phyloP scores from a whole-genome alignment of 805 yeast species.

The Ogataea nitratoaversa region DNA sequence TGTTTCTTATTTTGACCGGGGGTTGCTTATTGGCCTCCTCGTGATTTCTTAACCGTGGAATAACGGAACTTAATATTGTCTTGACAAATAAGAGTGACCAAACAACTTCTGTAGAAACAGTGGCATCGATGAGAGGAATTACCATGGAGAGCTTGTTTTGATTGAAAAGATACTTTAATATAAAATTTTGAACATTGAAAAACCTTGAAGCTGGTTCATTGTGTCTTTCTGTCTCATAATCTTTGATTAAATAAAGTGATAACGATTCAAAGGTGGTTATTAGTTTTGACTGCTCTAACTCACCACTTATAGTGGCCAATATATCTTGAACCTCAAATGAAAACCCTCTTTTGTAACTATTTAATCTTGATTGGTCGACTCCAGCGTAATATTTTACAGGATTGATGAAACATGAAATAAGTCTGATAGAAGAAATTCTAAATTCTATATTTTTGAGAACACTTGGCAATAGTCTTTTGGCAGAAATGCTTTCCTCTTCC shows the following conservation, averaged over 20 bases:
- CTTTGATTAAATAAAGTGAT: slow-evolving; percentile 15
- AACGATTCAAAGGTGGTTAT: slow-evolving; percentile 8
- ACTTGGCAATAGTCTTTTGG: neutral
- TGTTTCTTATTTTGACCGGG: no score
- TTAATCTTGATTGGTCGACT: slow-evolving; percentile 26
- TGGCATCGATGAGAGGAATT: slow-evolving; percentile 25
- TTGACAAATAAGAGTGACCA: slow-evolving; percentile 29
- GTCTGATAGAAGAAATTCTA: slow-evolving; percentile 11
- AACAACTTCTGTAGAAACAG: slow-evolving; percentile 27
- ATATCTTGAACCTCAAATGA: slow-evolving; percentile 6
- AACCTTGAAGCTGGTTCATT: slow-evolving; percentile 8
- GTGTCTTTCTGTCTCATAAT: slow-evolving; percentile 15
- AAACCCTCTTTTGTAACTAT: slow-evolving; percentile 27
- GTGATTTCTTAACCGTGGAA: slow-evolving; percentile 7
- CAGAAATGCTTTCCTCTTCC: no score
- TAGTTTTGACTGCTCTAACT: slow-evolving; percentile 2
- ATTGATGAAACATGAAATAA: slow-evolving; percentile 26
- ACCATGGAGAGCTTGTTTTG: slow-evolving; percentile 15
- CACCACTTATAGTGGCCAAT: slow-evolving; percentile 3
- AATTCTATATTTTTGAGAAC: slow-evolving; percentile 8
- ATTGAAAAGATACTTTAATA: slow-evolving; percentile 11
- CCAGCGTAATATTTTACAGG: slow-evolving; percentile 28
- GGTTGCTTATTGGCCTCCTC: no score
- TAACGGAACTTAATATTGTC: slow-evolving; percentile 9
- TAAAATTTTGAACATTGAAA: slow-evolving; percentile 9